Evolutionary conservation across 768 basidiomycete genomes (phyloP).

Genomic region (Panaeolus cyanescens): DNA sequence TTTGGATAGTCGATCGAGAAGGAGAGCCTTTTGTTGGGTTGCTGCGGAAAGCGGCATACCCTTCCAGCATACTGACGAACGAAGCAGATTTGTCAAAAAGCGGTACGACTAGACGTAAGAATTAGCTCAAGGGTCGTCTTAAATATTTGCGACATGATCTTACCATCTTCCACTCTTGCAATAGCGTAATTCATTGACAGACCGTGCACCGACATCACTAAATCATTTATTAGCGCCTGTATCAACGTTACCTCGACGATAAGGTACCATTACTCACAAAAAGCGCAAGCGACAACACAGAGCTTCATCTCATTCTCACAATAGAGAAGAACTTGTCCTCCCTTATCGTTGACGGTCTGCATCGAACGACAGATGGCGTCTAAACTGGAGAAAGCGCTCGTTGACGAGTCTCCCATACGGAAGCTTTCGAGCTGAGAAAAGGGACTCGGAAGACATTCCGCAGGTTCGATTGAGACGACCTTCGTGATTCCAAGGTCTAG

Average conservation of each 20-base stretch:
- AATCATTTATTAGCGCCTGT: background rate
- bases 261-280: background rate
- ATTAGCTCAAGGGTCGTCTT: background rate
- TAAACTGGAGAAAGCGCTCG: background rate
- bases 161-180: background rate
- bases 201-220: slow-evolving; percentile 3
- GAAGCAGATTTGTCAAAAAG: background rate
- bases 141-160: background rate
- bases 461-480: background rate
- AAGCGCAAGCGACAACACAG: background rate
- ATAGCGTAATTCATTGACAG: background rate
- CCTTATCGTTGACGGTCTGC: background rate
- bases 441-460: background rate
- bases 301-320: background rate
- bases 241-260: background rate
- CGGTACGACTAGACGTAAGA: background rate
- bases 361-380: background rate
- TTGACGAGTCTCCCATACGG: background rate
- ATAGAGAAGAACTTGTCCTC: background rate
- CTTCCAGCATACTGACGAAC: slow-evolving; percentile 3
- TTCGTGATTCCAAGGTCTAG: background rate
- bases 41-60: background rate
- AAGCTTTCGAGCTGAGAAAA: background rate
- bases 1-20: background rate
- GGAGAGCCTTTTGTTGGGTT: background rate